These are phyloP conservation scores for Neoboletus subvelutipes DNA, from an alignment of 768 basidiomycete species.

Conservation along the genomic window DNA sequence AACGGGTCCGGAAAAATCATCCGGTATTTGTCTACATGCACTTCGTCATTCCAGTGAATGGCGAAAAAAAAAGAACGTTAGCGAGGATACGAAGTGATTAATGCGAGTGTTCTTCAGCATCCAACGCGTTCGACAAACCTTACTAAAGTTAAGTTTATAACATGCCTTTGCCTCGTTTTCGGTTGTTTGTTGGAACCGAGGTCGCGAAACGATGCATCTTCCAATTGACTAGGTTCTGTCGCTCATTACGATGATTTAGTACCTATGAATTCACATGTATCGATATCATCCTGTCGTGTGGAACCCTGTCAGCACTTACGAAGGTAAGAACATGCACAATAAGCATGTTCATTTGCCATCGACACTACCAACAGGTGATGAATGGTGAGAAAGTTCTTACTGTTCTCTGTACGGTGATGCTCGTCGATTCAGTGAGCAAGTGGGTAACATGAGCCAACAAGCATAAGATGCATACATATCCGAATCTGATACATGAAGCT, in stretches of 20 bases:
- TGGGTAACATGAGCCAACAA: neutral
- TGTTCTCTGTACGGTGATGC: neutral
- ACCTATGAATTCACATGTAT: neutral
- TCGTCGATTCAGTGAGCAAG: neutral
- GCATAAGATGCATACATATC: no score
- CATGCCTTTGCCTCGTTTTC: conserved; percentile 27
- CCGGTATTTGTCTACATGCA: neutral
- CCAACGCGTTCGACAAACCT: neutral
- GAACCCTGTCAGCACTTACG: neutral
- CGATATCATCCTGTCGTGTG: neutral
- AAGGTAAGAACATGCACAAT: neutral
- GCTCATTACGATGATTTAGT: neutral
- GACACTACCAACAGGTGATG: neutral
- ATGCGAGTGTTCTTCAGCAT: conserved; percentile 1
- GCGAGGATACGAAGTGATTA: conserved; percentile 1
- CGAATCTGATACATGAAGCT: neutral
- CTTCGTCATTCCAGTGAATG: conserved; percentile 2
- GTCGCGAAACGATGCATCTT: neutral
- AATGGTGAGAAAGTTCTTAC: neutral
- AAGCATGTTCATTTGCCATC: neutral
- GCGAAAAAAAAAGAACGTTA: neutral
- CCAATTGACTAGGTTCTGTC: conserved; percentile 2
- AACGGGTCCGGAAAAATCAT: neutral
- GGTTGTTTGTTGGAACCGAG: conserved; percentile 18
- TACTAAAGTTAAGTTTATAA: conserved; percentile 20